Conservation (phyloP, 106 monocot species). For the Dendrobium nobile region DNA sequence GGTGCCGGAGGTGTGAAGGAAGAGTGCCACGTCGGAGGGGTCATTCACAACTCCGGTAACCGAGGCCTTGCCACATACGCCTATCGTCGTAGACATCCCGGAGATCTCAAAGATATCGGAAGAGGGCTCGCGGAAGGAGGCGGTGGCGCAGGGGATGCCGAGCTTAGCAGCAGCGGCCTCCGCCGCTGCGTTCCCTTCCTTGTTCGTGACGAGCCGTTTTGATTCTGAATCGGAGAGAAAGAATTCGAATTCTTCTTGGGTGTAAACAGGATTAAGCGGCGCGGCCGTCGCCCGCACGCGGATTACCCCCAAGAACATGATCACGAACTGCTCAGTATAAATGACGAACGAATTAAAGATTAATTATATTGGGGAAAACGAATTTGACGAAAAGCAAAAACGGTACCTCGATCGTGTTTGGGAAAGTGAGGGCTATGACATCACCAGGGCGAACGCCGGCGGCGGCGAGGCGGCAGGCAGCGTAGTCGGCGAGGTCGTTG, state of each 20-base stretch:
- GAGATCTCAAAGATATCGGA: conserved; percentile 26
- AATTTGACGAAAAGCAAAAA: background rate
- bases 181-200: conserved; percentile 52
- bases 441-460: conserved; percentile 55
- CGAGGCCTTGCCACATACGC: conserved; percentile 11
- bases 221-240: conserved; percentile 90
- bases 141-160: conserved; percentile 34
- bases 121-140: conserved; percentile 24
- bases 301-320: conserved; percentile 77
- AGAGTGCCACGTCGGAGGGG: conserved; percentile 75
- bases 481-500: conserved; percentile 41
- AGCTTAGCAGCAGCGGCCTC: conserved; percentile 52
- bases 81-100: conserved; percentile 16
- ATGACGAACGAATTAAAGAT: background rate
- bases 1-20: conserved; percentile 96
- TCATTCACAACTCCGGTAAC: conserved; percentile 15
- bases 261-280: conserved; percentile 84
- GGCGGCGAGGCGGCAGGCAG: conserved; percentile 44
- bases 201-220: conserved; percentile 48
- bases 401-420: conserved; percentile 74
- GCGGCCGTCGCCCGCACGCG: conserved; percentile 63
- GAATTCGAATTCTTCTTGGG: conserved; percentile 87
- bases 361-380: background rate
- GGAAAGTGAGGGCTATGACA: conserved; percentile 84
- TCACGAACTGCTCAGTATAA: conserved; percentile 44